Percentiles rank a stretch among this genome's conserved stretches.
phyloP scores from a whole-genome alignment of 768 basidiomycete genomes.

The Pholiota molesta region DNA sequence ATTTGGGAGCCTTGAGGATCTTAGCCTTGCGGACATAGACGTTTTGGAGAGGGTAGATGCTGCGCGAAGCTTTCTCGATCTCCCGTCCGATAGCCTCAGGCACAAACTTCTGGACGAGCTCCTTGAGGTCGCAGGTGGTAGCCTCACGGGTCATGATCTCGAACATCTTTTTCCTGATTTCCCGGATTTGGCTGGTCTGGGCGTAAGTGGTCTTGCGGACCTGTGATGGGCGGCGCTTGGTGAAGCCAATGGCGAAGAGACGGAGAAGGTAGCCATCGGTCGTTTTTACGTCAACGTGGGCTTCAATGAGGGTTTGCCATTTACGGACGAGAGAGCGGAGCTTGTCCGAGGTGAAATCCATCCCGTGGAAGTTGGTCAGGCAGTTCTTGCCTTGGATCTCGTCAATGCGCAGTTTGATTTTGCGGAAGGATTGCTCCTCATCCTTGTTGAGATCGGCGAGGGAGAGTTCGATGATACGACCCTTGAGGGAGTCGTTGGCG shows the following conservation, averaged over 20 bases:
- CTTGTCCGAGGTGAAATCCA: constrained; percentile 99
- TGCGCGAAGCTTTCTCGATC: constrained; percentile 96
- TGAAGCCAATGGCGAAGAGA: constrained; percentile 98
- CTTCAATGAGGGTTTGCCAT: constrained; percentile 99
- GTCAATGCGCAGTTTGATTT: constrained; percentile 98
- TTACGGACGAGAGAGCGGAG: constrained; percentile 99
- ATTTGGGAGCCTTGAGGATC: constrained; percentile 97
- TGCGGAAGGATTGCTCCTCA: constrained; percentile 99
- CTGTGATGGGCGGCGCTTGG: constrained; percentile 94
- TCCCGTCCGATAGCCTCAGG: constrained; percentile 99
- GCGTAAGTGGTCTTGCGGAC: constrained; percentile 99
- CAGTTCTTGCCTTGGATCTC: constrained; percentile 98
- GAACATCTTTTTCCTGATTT: constrained; percentile 99
- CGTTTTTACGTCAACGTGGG: constrained; percentile 98
- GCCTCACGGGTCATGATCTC: constrained; percentile 98
- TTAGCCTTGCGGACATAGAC: constrained; percentile 99
- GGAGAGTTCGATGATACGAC: constrained; percentile 94
- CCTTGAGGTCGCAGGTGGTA: constrained; percentile 94
- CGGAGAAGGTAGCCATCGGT: constrained; percentile 99
- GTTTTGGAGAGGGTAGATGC: constrained; percentile 99
- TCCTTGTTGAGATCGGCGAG: constrained; percentile 99
- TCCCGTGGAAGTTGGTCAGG: constrained; percentile 99
- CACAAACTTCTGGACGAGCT: constrained; percentile 97
- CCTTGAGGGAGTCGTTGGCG: constrained; percentile 97
- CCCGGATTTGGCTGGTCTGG: constrained; percentile 90